These are phyloP conservation scores for Rhododendron molle DNA, from an alignment of 148 eudicot species.

Conservation along the genomic window DNA sequence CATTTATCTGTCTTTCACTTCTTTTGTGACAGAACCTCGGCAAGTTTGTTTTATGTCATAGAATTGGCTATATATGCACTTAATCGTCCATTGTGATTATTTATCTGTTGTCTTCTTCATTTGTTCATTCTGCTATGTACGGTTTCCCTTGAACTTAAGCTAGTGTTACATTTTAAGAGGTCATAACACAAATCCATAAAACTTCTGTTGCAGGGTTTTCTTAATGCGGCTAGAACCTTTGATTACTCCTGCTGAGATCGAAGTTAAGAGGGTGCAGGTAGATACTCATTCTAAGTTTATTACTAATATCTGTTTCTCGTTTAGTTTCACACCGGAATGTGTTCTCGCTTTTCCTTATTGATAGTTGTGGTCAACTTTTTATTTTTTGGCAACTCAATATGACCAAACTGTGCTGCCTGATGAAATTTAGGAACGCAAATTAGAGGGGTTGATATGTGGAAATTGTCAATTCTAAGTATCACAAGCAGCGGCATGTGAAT, in stretches of 20 bases:
- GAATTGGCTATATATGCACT: not conserved
- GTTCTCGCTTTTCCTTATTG: constrained; percentile 3
- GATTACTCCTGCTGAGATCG: constrained; percentile 40
- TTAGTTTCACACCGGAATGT: constrained; percentile 1
- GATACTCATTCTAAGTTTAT: constrained; percentile 12
- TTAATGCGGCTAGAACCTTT: constrained; percentile 48
- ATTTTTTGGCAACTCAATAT: constrained; percentile 12
- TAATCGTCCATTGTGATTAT: not conserved
- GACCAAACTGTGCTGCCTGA: constrained; percentile 12
- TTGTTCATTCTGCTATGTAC: not conserved
- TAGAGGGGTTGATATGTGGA: constrained; percentile 10
- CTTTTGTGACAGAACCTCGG: not conserved
- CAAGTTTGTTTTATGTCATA: not conserved
- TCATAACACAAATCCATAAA: not conserved
- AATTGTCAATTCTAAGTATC: constrained; percentile 6
- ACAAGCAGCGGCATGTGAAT: constrained; percentile 14
- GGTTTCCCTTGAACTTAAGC: not conserved
- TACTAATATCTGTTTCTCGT: not conserved
- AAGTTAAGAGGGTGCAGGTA: constrained; percentile 51
- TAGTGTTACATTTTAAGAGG: not conserved
- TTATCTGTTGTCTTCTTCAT: not conserved
- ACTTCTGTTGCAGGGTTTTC: constrained; percentile 69
- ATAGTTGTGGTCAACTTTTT: constrained; percentile 16
- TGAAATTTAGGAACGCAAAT: constrained; percentile 17
- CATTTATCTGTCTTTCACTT: not conserved